Base-by-base conservation (phyloP, 768 basidiomycete species). In the Russula olivacea region DNA sequence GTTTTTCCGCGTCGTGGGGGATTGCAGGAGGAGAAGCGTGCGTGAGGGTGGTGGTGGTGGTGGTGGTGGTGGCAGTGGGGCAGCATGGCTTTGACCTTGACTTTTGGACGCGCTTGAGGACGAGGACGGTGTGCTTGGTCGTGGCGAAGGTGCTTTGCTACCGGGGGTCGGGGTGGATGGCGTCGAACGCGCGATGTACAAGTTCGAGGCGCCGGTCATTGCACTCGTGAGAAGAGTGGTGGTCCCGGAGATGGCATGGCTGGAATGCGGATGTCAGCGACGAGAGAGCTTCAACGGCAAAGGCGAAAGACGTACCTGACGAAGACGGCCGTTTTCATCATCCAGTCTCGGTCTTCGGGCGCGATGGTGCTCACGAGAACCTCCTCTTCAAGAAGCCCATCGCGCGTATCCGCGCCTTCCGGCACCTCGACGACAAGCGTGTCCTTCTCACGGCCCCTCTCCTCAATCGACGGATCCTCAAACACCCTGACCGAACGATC, bases 301-400 rank as follows among this genome's bases (percentile, higher is more conserved):
- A 15, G 3, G 25, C 12, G 15, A 36, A 21, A 32, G 5, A 59
- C 65, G 14, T 51, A 36, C 67, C 58, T 66, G 55, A 45, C 55
- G 48, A 68, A 68, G 43, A 68, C 55, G 12, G 67, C 67, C 1
- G 65, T 47, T 19, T 55, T 63, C 58, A 68, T 4, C 55, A 66
- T 63, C 67, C 65, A 68, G 59, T 66, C 67, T 3, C 55, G 61
- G 4, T 68, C 66, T 28, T 68, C 67, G 19, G 50, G 61, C 6
- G 67, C 61, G 55, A 68, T 45, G n/a, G 65, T 43, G 45, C 65
- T 65, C 23, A 68, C 67, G 58, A 68, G 58, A 0, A 68, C 66
- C 19, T 68, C 59, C 7, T 30, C 25, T 17, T 68, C 58, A 15
- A 36, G 23, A 32, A 67, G 55, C 5, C 41, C 52, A 23, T 68